Base-by-base conservation (phyloP, 2,329 filamentous ascomycete species). In the Colletotrichum phormii region DNA sequence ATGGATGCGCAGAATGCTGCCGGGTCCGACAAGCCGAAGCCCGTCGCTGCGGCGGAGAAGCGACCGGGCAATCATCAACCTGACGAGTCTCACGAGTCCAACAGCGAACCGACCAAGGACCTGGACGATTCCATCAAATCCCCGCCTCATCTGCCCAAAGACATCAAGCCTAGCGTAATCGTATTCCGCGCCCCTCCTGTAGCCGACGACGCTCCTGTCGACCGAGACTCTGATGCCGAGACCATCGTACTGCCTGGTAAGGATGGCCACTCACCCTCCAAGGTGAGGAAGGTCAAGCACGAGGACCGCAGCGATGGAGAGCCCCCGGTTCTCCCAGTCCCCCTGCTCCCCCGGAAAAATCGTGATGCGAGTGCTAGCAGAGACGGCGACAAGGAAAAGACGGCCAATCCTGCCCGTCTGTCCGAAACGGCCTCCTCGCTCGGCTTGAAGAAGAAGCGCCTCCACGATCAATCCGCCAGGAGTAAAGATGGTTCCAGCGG, bases 201-300 rank as follows among this genome's bases (percentile, higher is more conserved):
- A 24, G 78, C 81, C 64, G 85, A 88, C 68, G 84, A 86, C 53
- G 81, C 77, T 67, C 80, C 80, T 26, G 83, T 84, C 71, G 91
- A 91, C 72, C 90, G 87, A 78, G 90, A 92, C 77, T 94, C 92
- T 1, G 92, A 94, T 78, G 91, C 92, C 61, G 92, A 94, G 82
- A 94, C 92, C 15, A 92, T 93, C 74, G 91, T 94, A 46, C 81
- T 93, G 42, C 87, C 90, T 12, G 90, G 89, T 33, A 92, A 92
- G 78, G 89, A 92, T 79, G 89, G 89, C 51, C 84, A 90, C 77
- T 92, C 90, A 29, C 90, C 90, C 0, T 89, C 89, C 72, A 92
- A 92, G 80, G 85, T 85, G 71, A 87, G 89, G 72, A 92, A 92
- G 81, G 84, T 89, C 59, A 92, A 91, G 79, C 89, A 92, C 75